Conservation (phyloP, 495 filamentous ascomycete species). For the Darksidea phi region DNA sequence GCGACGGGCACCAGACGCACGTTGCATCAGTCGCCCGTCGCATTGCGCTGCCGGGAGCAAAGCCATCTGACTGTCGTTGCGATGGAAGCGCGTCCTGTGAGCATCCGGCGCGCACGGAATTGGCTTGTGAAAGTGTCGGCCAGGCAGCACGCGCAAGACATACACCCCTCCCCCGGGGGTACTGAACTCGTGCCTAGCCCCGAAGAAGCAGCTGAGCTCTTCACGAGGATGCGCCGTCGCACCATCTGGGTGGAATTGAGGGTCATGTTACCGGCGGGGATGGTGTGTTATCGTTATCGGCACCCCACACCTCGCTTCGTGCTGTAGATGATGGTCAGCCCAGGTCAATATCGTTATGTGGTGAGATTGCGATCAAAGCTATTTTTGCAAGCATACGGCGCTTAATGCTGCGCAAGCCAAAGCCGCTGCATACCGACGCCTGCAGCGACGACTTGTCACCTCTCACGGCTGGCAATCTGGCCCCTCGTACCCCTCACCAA, state of each 20-base stretch:
- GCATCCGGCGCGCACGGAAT: not conserved
- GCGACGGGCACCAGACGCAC: constrained; percentile 6
- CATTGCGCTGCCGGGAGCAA: not conserved
- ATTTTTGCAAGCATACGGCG: not conserved
- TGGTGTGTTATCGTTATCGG: constrained; percentile 21
- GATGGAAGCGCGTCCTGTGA: constrained; percentile 15
- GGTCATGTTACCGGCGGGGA: constrained; percentile 16
- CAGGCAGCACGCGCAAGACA: constrained; percentile 17
- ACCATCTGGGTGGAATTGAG: constrained; percentile 28
- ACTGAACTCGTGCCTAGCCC: constrained; percentile 13
- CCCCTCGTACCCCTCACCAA: constrained; percentile 14
- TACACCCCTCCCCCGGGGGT: constrained; percentile 12
- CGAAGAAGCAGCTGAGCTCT: constrained; percentile 34
- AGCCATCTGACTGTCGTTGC: constrained; percentile 26
- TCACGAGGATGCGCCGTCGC: constrained; percentile 35
- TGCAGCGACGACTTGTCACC: not conserved
- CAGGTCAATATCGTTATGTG: too few relatives aligned
- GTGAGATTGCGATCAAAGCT: too few relatives aligned
- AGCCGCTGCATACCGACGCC: constrained; percentile 23
- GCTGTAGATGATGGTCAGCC: too few relatives aligned
- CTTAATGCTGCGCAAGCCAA: constrained; percentile 4
- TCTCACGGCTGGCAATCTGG: constrained; percentile 3
- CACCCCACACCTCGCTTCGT: not conserved
- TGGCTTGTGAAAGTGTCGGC: constrained; percentile 37
- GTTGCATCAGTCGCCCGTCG: constrained; percentile 14